Conservation (phyloP, 1,284 basidiomycete species). For the Marasmius tenuissimus region DNA sequence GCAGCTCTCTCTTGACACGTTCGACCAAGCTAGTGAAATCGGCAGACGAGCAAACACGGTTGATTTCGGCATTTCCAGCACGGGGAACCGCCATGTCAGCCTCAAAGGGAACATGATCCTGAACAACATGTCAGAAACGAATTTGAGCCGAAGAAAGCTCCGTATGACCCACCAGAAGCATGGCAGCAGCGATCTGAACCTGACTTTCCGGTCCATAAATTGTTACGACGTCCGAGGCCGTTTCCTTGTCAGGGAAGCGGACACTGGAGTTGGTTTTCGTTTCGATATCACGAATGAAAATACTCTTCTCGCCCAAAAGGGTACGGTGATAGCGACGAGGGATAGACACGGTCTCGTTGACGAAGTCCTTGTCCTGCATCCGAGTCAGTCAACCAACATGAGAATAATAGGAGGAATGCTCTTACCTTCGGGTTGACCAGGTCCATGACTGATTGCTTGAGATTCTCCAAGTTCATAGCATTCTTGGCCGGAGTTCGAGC, state of each 20-base stretch:
- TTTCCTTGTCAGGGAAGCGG: slow-evolving; percentile 95
- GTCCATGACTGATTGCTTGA: slow-evolving; percentile 98
- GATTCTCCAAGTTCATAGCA: slow-evolving; percentile 90
- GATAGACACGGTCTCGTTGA: slow-evolving; percentile 90
- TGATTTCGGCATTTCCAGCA: slow-evolving; percentile 65
- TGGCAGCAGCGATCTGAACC: slow-evolving; percentile 94
- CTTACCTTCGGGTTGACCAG: slow-evolving; percentile 91
- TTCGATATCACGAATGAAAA: slow-evolving; percentile 97
- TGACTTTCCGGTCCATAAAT: slow-evolving; percentile 98
- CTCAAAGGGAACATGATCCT: slow-evolving; percentile 98
- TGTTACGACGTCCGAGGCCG: slow-evolving; percentile 86
- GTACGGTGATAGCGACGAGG: slow-evolving; percentile 95
- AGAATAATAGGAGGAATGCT: slow-evolving; percentile 6
- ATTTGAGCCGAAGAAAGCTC: background rate
- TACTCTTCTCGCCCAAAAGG: slow-evolving; percentile 92
- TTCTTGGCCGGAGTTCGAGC: slow-evolving; percentile 98
- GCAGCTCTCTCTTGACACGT: slow-evolving; percentile 90
- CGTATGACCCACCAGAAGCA: slow-evolving; percentile 74
- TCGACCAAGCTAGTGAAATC: slow-evolving; percentile 87
- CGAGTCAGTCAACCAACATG: slow-evolving; percentile 6
- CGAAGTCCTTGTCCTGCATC: slow-evolving; percentile 90
- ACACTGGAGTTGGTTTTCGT: slow-evolving; percentile 94
- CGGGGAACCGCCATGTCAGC: slow-evolving; percentile 93
- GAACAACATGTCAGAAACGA: slow-evolving; percentile 4
- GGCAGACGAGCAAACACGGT: slow-evolving; percentile 68